Conservation (phyloP, 306 rosid genomes). For the Elaeagnus macrophylla region DNA sequence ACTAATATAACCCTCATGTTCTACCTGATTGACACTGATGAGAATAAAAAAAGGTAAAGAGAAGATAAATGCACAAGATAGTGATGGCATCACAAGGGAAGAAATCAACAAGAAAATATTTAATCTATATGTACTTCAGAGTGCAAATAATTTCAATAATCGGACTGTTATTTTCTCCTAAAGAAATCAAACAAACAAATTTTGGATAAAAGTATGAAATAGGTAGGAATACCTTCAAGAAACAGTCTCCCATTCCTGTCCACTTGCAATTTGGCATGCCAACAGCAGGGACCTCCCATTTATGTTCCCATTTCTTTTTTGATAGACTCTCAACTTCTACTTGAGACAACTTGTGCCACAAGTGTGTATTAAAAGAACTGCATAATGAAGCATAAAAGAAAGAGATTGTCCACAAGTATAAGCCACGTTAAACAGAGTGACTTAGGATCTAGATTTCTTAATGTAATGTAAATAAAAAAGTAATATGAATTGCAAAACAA, state of each 20-base stretch:
- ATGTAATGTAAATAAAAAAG: too few species aligned
- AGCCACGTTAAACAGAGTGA: too few species aligned
- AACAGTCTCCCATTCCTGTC: constrained; percentile 71
- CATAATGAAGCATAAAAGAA: constrained; percentile 2
- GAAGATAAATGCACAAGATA: neutral
- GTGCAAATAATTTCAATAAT: neutral
- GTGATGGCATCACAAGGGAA: neutral
- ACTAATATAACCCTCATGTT: too few species aligned
- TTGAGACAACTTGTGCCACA: constrained; percentile 52
- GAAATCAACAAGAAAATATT: neutral
- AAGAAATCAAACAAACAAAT: neutral
- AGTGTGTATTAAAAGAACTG: constrained; percentile 60
- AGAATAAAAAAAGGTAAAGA: neutral
- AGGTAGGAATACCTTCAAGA: constrained; percentile 46
- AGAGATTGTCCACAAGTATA: neutral
- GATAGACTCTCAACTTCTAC: constrained; percentile 46
- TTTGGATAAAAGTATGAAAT: constrained; percentile 3
- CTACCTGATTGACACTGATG: too few species aligned
- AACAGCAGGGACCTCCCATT: constrained; percentile 65
- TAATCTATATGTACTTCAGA: neutral
- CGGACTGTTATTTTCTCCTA: neutral
- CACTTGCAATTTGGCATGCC: constrained; percentile 76
- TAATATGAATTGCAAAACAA: neutral
- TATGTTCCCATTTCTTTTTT: constrained; percentile 39
- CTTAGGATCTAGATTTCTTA: too few species aligned